These are phyloP conservation scores for Zygnema cylindricum DNA, from an alignment of 139 green algal species.

Conservation along the genomic window DNA sequence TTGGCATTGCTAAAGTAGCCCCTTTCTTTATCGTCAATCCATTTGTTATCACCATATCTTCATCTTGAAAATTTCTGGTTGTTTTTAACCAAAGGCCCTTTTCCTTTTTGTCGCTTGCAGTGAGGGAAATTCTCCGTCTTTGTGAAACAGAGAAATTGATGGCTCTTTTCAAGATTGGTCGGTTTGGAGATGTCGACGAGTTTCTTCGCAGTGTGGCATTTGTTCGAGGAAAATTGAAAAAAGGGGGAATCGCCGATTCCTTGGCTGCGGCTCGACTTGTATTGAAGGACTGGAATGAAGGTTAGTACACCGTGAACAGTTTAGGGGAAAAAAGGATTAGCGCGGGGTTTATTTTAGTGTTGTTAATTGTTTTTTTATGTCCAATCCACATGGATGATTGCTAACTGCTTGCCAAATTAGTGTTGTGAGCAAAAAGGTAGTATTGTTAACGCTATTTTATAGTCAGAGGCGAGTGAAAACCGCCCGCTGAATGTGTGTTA, in stretches of 20 bases:
- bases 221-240: conserved; percentile 82
- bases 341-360: no score
- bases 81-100: no score
- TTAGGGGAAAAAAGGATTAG: no score
- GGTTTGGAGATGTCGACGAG: conserved; percentile 73
- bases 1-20: no score
- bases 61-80: no score
- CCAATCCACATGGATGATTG: conserved; percentile 1
- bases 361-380: no score
- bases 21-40: no score
- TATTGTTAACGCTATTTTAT: no score
- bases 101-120: conserved; percentile 30
- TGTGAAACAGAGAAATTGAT: conserved; percentile 86
- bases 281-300: conserved; percentile 95
- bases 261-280: conserved; percentile 78
- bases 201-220: conserved; percentile 83
- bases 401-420: not conserved
- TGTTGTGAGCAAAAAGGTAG: no score
- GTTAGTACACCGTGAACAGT: conserved; percentile 83
- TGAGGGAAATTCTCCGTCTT: conserved; percentile 85
- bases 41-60: no score
- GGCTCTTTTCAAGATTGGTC: conserved; percentile 82
- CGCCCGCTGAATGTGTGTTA: no score
- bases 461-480: no score
- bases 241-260: conserved; percentile 76